Evolutionary conservation across 352 stramenopile genomes (phyloP).

Genomic region (Albugo laibachii): DNA sequence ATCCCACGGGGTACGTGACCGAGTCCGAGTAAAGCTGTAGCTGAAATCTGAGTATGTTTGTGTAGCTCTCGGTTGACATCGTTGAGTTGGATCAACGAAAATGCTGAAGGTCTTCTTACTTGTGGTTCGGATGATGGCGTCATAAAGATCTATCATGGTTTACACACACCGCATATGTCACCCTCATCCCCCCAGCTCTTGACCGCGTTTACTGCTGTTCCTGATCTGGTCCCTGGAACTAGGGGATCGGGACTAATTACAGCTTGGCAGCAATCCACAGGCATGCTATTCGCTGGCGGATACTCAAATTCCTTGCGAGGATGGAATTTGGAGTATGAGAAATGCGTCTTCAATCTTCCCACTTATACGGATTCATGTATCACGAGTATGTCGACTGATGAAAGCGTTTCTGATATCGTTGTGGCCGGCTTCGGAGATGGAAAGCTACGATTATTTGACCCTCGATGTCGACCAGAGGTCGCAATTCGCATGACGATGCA

Average conservation of each 20-base stretch:
- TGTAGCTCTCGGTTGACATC: conserved; percentile 81
- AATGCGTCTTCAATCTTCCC: conserved; percentile 55
- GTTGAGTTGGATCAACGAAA: conserved; percentile 94
- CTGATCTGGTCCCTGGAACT: conserved; percentile 80
- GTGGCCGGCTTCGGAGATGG: conserved; percentile 89
- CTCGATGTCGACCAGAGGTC: conserved; percentile 56
- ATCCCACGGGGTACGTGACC: conserved; percentile 44
- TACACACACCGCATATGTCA: conserved; percentile 31
- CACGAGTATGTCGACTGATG: conserved; percentile 74
- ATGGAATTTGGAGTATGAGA: conserved; percentile 91
- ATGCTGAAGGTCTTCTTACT: conserved; percentile 82
- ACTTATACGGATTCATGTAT: conserved; percentile 83
- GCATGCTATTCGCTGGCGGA: conserved; percentile 83
- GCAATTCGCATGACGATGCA: conserved; percentile 48
- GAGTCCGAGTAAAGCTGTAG: not conserved
- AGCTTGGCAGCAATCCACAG: conserved; percentile 87
- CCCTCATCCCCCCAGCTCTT: conserved; percentile 50
- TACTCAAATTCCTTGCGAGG: conserved; percentile 82
- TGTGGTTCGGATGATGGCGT: conserved; percentile 93
- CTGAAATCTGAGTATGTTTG: conserved; percentile 3
- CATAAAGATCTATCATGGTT: conserved; percentile 88
- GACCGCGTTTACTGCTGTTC: conserved; percentile 85
- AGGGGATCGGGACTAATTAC: conserved; percentile 88
- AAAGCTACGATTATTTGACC: conserved; percentile 88
- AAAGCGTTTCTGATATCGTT: conserved; percentile 53